Evolutionary conservation across 345 rosid species (phyloP).

Genomic region (Trapa bicornis): DNA sequence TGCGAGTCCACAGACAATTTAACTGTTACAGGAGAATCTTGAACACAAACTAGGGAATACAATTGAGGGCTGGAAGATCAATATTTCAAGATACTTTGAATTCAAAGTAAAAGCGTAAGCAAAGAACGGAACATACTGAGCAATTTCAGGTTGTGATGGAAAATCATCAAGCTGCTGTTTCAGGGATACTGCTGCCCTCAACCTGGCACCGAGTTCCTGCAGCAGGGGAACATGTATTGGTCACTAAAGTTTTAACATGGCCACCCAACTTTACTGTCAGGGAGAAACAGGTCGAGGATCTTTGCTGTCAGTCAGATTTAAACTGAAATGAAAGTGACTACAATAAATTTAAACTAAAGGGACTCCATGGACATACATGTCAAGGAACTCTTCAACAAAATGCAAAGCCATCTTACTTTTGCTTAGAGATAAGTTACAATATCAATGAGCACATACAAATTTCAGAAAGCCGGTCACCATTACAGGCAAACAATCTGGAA

Average conservation of each 20-base stretch:
- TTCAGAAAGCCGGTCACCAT: background rate
- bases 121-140: slow-evolving; percentile 46
- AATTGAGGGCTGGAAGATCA: background rate
- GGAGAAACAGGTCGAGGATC: background rate
- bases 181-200: slow-evolving; percentile 38
- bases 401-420: background rate
- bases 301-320: background rate
- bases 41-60: too few species aligned
- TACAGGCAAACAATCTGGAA: background rate
- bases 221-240: background rate
- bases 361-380: background rate
- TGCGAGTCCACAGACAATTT: too few species aligned
- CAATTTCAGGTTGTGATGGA: slow-evolving; percentile 64
- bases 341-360: background rate
- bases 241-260: slow-evolving; percentile 1
- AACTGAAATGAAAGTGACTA: background rate
- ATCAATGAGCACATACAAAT: background rate
- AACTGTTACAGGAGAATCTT: background rate
- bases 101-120: slow-evolving; percentile 2
- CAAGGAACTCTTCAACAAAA: background rate
- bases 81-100: background rate
- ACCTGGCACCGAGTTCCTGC: slow-evolving; percentile 60
- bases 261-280: background rate
- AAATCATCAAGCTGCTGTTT: slow-evolving; percentile 56
- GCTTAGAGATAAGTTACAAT: background rate